Evolutionary conservation across 345 rosid species (phyloP), one percentile per base, ranked within the genome.

Genomic region (Arabis alpina): DNA sequence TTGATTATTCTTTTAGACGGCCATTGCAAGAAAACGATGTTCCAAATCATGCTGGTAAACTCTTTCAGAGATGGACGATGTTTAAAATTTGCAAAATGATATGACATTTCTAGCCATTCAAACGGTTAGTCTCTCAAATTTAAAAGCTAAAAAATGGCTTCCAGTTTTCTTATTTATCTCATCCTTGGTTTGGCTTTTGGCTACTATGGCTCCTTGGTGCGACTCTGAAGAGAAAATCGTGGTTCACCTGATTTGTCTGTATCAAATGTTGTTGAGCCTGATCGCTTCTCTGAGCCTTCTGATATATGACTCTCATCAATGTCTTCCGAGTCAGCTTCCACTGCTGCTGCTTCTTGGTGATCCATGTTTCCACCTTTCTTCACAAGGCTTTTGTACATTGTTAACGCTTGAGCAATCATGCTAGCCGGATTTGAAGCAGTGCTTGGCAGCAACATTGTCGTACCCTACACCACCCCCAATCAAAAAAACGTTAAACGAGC

Each of bases 361-460:
- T 66, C 76, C 28, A 57, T 67, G 27, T 13, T 64, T 16, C 89
- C 71, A 64, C 30, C 70, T 45, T 82, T 80, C 43, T 64, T 67
- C 28, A 88, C 71, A 74, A 95, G 64, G 80, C 77, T 84, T 73
- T 87, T 95, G 80, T 92, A 87, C 92, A 90, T 83, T 6, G 87
- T 73, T 61, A 95, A 73, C 76, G 96, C 87, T 83, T 87, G 97
- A 34, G 90, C 93, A 72, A 92, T 84, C 84, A 84, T 77, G 82
- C 61, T 84, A 37, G 92, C 83, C 67, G 96, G 97, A 77, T 82
- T 86, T 59, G 80, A 79, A 62, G 88, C 73, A 41, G 83, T 42
- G 62, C 88, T 85, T 10, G 98, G 98, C 79, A 95, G 96, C 80
- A 92, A 77, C 85, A 95, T 71, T 52, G 98, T 95, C 59, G 97